Evolutionary conservation across 306 rosid species (phyloP), one percentile per base, ranked within the genome.

Genomic region (Citrullus amarus): DNA sequence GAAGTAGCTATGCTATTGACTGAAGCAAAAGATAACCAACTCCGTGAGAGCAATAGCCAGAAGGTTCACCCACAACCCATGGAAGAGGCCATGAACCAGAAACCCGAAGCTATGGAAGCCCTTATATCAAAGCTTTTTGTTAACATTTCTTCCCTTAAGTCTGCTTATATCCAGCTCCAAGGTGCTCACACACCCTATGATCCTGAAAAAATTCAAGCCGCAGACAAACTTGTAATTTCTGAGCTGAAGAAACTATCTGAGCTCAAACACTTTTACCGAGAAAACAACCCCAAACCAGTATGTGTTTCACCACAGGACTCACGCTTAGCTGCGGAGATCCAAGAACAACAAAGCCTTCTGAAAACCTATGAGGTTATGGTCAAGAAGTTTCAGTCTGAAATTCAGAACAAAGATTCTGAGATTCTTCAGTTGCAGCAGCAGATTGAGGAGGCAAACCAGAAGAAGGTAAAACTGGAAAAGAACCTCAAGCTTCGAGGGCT

Each of bases 311-410:
- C 99, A 46, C 99, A 96, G 53, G 99, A 96, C 79, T 96, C 99
- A 9, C 98, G 98, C 78, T 85, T 96, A 87, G 98, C 99, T 81
- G 99, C 97, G 22, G 99, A 96, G 93, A 96, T 96, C 81, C 99
- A 96, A 83, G 98, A 96, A 83, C 99, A 96, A 72, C 99, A 96
- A 83, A 93, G 90, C 87, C 91, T 96, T 77, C 82, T 96, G 82
- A 96, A 91, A 86, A 96, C 99, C 60, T 96, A 96, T 32, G 99
- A 93, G 88, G 99, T 96, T 81, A 96, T 96, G 99, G 99, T 96
- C 62, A 96, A 96, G 91, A 96, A 96, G 76, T 96, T 93, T 80
- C 99, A 96, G 88, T 96, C 99, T 36, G 99, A 96, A 86, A 92
- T 92, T 84, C 99, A 96, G 86, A 96, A 96, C 78, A 96, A 96